A percentile compares a stretch with the other conserved stretches of the same genome.
These are phyloP conservation scores for Simplicillium sp. DNA, from an alignment of 2,329 filamentous ascomycete genomes.

Conservation along the genomic window DNA sequence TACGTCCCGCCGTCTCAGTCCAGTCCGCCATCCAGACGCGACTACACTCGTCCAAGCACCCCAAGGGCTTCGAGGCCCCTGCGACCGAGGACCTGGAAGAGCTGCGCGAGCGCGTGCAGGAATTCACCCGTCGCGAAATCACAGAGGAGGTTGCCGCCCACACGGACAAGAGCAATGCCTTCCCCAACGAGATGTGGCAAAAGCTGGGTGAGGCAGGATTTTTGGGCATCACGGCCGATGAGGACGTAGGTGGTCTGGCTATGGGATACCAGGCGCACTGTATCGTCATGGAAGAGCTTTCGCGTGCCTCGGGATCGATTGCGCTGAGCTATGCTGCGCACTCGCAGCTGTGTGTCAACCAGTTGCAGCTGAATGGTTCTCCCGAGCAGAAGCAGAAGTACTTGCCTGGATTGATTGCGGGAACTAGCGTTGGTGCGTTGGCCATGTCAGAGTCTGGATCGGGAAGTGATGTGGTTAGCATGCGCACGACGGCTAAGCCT, in stretches of 20 bases:
- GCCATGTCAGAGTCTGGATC: slow-evolving; percentile 93
- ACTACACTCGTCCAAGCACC: slow-evolving; percentile 48
- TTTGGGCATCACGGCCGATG: slow-evolving; percentile 86
- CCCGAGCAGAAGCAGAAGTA: slow-evolving; percentile 70
- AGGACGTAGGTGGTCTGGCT: slow-evolving; percentile 78
- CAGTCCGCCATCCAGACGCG: slow-evolving; percentile 24
- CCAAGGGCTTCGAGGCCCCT: slow-evolving; percentile 57
- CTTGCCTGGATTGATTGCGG: slow-evolving; percentile 72
- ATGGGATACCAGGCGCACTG: slow-evolving; percentile 98
- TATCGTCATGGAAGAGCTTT: slow-evolving; percentile 90
- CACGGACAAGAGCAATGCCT: slow-evolving; percentile 81
- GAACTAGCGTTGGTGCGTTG: slow-evolving; percentile 73
- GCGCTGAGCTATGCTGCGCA: slow-evolving; percentile 92
- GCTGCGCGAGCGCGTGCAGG: slow-evolving; percentile 73
- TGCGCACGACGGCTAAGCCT: slow-evolving; percentile 76
- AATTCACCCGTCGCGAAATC: slow-evolving; percentile 85
- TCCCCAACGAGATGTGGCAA: slow-evolving; percentile 85
- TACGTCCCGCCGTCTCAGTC: slow-evolving; percentile 18
- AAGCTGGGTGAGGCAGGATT: slow-evolving; percentile 89
- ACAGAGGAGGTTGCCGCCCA: slow-evolving; percentile 69
- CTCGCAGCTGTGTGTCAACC: slow-evolving; percentile 93
- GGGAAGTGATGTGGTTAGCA: slow-evolving; percentile 89
- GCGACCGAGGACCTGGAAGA: slow-evolving; percentile 66
- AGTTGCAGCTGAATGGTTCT: slow-evolving; percentile 82
- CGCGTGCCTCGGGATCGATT: slow-evolving; percentile 73